Evolutionary conservation across 1,284 basidiomycete genomes (phyloP).

Genomic region (Coriolopsis trogii): DNA sequence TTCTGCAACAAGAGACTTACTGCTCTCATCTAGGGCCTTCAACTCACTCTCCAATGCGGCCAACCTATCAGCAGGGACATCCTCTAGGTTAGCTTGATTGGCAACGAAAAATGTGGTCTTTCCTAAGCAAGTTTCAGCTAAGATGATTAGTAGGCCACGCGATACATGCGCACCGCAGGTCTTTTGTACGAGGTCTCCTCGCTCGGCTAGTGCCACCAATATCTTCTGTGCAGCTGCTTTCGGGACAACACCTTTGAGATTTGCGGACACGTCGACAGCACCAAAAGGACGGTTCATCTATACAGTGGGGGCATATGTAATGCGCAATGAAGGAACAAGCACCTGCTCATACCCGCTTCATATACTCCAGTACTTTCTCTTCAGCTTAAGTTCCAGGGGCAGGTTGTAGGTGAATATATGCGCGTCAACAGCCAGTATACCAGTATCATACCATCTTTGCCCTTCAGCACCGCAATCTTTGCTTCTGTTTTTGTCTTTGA

Average conservation of each 20-base stretch:
- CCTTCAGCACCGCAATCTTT: conserved; percentile 67
- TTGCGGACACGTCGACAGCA: conserved; percentile 86
- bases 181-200: conserved; percentile 75
- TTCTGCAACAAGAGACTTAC: conserved; percentile 54
- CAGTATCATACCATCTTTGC: conserved; percentile 59
- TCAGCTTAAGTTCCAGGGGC: conserved; percentile 52
- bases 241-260: conserved; percentile 83
- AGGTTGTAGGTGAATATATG: conserved; percentile 2
- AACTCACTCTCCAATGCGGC: conserved; percentile 58
- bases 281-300: conserved; percentile 81
- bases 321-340: too few relatives aligned
- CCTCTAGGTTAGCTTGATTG: conserved; percentile 67
- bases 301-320: background rate
- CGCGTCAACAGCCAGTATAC: background rate
- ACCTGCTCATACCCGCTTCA: conserved; percentile 69
- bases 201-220: conserved; percentile 74
- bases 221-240: conserved; percentile 85
- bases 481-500: conserved; percentile 45
- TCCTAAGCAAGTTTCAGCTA: conserved; percentile 44
- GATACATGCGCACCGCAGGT: conserved; percentile 61
- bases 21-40: conserved; percentile 60
- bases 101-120: conserved; percentile 86
- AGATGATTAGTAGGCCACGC: background rate
- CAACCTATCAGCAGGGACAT: conserved; percentile 60
- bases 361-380: conserved; percentile 71